phyloP scores from a whole-genome alignment of 306 rosid genomes.

The Crataegus laevigata region DNA sequence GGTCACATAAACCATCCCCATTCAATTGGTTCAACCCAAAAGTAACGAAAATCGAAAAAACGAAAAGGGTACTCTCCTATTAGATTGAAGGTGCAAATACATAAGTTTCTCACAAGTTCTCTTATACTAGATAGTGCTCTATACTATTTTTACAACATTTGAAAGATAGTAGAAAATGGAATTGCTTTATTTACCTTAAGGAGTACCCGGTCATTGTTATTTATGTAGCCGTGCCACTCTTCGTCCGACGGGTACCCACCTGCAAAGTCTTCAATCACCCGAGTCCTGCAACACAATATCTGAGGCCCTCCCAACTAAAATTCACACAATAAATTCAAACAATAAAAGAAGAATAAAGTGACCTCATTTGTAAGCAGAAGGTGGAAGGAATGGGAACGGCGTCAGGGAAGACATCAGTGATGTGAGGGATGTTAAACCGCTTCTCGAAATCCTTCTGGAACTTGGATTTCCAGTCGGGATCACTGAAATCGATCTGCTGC shows the following conservation, averaged over 20 bases:
- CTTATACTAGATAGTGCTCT: background rate
- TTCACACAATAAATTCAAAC: background rate
- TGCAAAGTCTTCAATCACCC: slow-evolving; percentile 47
- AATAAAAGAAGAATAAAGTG: background rate
- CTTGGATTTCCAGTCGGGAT: slow-evolving; percentile 84
- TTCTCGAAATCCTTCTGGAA: slow-evolving; percentile 59
- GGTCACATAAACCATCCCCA: background rate
- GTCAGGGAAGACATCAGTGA: slow-evolving; percentile 59
- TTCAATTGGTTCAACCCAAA: background rate
- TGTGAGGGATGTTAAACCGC: slow-evolving; percentile 80
- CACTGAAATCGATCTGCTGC: slow-evolving; percentile 50
- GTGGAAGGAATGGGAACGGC: slow-evolving; percentile 79
- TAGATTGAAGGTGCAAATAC: background rate
- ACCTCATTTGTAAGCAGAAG: slow-evolving; percentile 96
- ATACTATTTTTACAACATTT: background rate
- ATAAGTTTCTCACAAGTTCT: background rate
- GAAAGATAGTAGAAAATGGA: background rate
- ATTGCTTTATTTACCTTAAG: slow-evolving; percentile 50
- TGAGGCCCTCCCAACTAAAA: background rate
- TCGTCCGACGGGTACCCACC: slow-evolving; percentile 77
- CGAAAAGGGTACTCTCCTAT: background rate
- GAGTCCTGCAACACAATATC: slow-evolving; percentile 44
- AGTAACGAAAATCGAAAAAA: background rate
- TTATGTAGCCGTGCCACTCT: slow-evolving; percentile 94
- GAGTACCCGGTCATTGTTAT: slow-evolving; percentile 86